phyloP scores from a whole-genome alignment of 495 filamentous ascomycete species.

The Penicillium antarcticum region DNA sequence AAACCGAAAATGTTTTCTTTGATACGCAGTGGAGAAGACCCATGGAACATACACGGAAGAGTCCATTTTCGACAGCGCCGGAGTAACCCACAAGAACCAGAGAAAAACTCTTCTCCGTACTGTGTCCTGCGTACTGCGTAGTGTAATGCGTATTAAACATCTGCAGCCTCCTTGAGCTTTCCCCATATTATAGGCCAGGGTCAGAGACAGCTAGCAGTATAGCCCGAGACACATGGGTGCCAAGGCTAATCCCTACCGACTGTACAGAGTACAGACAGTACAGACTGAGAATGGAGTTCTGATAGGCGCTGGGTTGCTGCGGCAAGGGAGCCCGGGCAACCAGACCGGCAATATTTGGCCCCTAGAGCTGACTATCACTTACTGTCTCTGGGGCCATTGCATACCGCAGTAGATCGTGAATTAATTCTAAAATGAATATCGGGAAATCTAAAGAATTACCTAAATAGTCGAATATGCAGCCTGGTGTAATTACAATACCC shows the following conservation, averaged over 20 bases:
- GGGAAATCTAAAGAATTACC: not conserved
- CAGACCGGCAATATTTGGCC: conserved; percentile 10
- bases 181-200: conserved; percentile 12
- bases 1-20: conserved; percentile 10
- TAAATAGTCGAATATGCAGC: not conserved
- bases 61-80: not conserved
- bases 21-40: conserved; percentile 16
- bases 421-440: not conserved
- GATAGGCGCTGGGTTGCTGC: conserved; percentile 41
- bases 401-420: not conserved
- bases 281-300: conserved; percentile 16
- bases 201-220: not conserved
- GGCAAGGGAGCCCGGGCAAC: conserved; percentile 50
- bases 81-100: no score
- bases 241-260: conserved; percentile 11
- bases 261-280: conserved; percentile 20
- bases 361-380: conserved; percentile 3
- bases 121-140: no score
- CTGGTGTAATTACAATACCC: no score
- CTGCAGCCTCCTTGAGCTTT: not conserved
- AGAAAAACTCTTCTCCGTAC: no score
- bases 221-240: conserved; percentile 30
- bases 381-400: not conserved
- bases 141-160: no score
- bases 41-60: conserved; percentile 21